Percentiles rank a stretch among this genome's conserved stretches.
Evolutionary conservation across 352 stramenopile genomes (phyloP).

Genomic region (Aphanomyces astaci): DNA sequence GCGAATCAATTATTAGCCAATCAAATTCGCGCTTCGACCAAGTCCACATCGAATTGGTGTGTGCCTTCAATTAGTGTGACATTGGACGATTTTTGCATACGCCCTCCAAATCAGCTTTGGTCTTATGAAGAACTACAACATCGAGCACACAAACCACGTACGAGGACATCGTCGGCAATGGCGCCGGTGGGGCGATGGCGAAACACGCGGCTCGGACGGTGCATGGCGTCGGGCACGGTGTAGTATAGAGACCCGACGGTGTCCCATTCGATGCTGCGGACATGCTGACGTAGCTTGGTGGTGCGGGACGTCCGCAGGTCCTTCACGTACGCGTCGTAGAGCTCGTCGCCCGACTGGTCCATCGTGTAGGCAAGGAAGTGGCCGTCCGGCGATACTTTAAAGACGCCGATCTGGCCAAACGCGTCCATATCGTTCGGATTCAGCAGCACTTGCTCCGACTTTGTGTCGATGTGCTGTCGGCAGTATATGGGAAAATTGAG

Average conservation of each 20-base stretch:
- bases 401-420: conserved; percentile 59
- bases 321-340: conserved; percentile 43
- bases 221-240: conserved; percentile 56
- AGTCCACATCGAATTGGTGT: no score
- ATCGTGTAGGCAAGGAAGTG: conserved; percentile 51
- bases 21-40: no score
- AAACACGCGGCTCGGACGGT: conserved; percentile 54
- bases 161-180: not conserved
- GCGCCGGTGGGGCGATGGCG: conserved; percentile 34
- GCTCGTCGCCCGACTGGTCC: conserved; percentile 53
- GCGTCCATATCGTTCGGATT: conserved; percentile 56
- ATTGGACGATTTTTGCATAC: no score
- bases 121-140: no score
- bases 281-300: conserved; percentile 31
- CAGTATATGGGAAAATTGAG: conserved; percentile 80
- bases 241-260: conserved; percentile 52
- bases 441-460: conserved; percentile 52
- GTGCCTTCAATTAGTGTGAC: no score
- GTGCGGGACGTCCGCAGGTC: conserved; percentile 30
- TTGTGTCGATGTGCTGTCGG: conserved; percentile 32
- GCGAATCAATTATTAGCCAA: no score
- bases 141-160: no score
- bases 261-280: conserved; percentile 75
- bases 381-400: conserved; percentile 73
- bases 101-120: no score